A percentile compares a stretch with the other conserved stretches of the same genome.
These are phyloP conservation scores for Arthrobotrys iridis DNA, from an alignment of 2,329 filamentous ascomycete species.

Conservation along the genomic window DNA sequence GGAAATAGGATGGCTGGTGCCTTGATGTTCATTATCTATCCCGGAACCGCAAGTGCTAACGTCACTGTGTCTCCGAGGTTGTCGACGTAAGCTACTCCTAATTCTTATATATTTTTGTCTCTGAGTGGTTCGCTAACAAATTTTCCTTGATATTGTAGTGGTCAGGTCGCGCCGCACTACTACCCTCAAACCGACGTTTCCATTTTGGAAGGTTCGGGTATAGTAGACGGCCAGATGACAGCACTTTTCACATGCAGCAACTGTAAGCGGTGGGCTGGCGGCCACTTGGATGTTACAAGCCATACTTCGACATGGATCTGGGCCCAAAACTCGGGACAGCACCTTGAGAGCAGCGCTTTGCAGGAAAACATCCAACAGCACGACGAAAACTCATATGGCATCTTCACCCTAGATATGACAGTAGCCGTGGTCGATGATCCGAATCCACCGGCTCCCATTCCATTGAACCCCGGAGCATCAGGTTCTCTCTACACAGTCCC, in stretches of 20 bases:
- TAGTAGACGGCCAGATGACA: conserved; percentile 55
- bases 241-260: conserved; percentile 62
- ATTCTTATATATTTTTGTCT: neutral
- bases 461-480: conserved; percentile 37
- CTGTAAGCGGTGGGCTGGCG: conserved; percentile 65
- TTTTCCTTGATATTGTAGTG: conserved; percentile 4
- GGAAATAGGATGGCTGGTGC: conserved; percentile 63
- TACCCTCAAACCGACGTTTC: conserved; percentile 51
- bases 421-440: conserved; percentile 63
- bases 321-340: conserved; percentile 66
- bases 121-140: neutral
- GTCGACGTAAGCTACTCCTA: conserved; percentile 16
- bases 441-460: conserved; percentile 50
- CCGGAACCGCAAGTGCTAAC: conserved; percentile 60
- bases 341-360: conserved; percentile 64
- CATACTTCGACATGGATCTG: conserved; percentile 66
- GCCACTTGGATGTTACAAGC: conserved; percentile 63
- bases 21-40: conserved; percentile 64
- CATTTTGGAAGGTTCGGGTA: conserved; percentile 56
- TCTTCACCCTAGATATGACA: conserved; percentile 66
- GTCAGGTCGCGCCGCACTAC: conserved; percentile 43
- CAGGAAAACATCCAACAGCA: conserved; percentile 64
- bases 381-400: conserved; percentile 61
- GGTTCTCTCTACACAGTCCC: conserved; percentile 49
- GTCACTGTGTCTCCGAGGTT: conserved; percentile 57